Evolutionary conservation across 768 basidiomycete genomes (phyloP), one percentile per base, ranked within the genome.

Genomic region (Lentinus brumalis): DNA sequence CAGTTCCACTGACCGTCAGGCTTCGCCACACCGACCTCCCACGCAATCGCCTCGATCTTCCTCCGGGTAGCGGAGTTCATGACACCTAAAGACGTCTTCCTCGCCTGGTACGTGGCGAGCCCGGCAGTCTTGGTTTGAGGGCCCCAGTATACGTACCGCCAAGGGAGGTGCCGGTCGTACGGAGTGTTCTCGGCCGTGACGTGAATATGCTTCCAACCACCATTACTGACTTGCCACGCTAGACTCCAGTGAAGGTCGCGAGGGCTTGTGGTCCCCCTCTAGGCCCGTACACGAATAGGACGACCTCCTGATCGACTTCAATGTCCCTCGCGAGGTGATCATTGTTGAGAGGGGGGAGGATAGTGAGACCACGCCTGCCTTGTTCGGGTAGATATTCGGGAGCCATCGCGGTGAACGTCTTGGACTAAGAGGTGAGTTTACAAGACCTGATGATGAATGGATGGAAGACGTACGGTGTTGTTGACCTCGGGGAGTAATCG

Each of bases 111-210:
- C 12, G 41, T 31, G 5, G 9, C 45, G 32, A 2, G 2, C 6
- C 31, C 45, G 31, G 10, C 16, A 3, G 5, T 56, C 44, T 47
- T 35, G 6, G 55, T 56, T 9, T 26, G 30, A 26, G 55, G 15
- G 3, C 45, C 55, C 55, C 45, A 56, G n/a, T 35, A 56, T 14
- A 56, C 55, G 44, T 18, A 56, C 16, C 55, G 30, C 14, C 15
- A 6, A 6, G 14, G 42, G 14, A 18, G 42, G 1, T 44, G 42
- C 5, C 9, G 42, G 11, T 35, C 35, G 35, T 35, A 44, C 6
- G 10, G 5, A 6, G 42, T 44, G 14, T 44, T 15, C 42, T 44
- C 14, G 18, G 18, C 14, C 6, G 8, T 18, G 15, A 44, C 15
- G 15, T 44, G 42, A 16, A 44, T 15, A 18, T 44, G 42, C 15